Evolutionary conservation across 2,329 filamentous ascomycete species (phyloP), one percentile per base, ranked within the genome.

Genomic region (Chalaropsis thielavioides): DNA sequence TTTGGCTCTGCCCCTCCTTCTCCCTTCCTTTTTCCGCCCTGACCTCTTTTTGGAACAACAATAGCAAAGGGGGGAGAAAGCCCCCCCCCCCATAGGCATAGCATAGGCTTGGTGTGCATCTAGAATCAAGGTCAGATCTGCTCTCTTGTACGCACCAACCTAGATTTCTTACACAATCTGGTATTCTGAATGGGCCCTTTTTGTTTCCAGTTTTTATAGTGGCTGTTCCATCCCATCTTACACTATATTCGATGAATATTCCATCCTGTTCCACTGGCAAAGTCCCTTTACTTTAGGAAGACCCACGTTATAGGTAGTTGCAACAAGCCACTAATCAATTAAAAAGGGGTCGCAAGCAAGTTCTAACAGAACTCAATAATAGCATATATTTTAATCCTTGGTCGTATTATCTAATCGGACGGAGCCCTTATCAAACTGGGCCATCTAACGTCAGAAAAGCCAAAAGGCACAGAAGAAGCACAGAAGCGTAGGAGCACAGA

Each of bases 311-410:
- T 17, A 35, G 51, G 27, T 35, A 56, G 15, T n/a, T 46, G 43
- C n/a, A 19, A n/a, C 35, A 38, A 46, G 43, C n/a, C 27, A 35
- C 51, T 6, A 56, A 31, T 31, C 51, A 56, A 31, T 56, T 8
- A 56, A 56, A 56, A 56, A 31, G 51, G 49, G 51, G 51, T 35
- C 51, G 8, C 51, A 7, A 56, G 24, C 51, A 38, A 35, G n/a
- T 56, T 31, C 27, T n/a, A 15, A 19, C 24, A 35, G 22, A 24
- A 35, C 3, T n/a, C 15, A 19, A 19, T 17, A 46, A n/a, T 31
- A 56, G 51, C 51, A 56, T 22, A 56, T 24, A 35, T 56, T 35
- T 56, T 31, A 35, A 56, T 56, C 24, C 24, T 56, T 71, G 70
- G 67, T 54, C 17, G 35, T 56, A 35, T 27, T 8, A 56, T 56